Evolutionary conservation across 176 grass and related monocot species (phyloP).

Genomic region (Zoysia japonica): DNA sequence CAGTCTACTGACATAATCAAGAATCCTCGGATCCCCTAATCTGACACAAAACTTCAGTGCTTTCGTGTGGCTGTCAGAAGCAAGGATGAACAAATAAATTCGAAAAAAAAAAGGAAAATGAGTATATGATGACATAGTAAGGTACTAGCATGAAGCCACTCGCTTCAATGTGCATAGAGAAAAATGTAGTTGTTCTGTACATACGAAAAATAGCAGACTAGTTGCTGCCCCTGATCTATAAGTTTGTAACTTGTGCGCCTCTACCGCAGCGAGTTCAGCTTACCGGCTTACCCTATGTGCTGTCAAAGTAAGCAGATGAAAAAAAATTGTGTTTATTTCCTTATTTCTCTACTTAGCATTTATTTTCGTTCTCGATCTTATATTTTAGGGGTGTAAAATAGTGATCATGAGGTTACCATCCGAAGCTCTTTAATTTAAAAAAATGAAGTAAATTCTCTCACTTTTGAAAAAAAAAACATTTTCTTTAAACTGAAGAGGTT

Average conservation of each 20-base stretch:
- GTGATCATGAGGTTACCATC: no score
- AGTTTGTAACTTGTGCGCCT: constrained; percentile 22
- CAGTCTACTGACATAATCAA: constrained; percentile 44
- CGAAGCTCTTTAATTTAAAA: no score
- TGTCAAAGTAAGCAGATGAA: constrained; percentile 17
- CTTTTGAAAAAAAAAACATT: no score
- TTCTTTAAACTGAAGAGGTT: no score
- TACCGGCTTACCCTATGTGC: background rate
- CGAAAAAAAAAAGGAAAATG: background rate
- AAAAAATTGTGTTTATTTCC: background rate
- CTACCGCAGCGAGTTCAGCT: constrained; percentile 12
- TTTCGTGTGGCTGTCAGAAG: background rate
- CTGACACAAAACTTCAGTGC: background rate
- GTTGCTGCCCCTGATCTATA: constrained; percentile 4
- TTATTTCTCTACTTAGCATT: background rate
- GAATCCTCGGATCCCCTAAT: background rate
- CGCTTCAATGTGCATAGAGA: constrained; percentile 34
- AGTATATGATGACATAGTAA: constrained; percentile 31
- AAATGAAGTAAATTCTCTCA: no score
- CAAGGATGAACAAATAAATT: background rate
- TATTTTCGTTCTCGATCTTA: background rate
- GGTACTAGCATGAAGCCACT: constrained; percentile 46
- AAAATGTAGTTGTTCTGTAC: constrained; percentile 48
- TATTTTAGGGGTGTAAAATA: no score
- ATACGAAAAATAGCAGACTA: constrained; percentile 26